phyloP scores from a whole-genome alignment of 2,329 filamentous ascomycete species.

The Orbilia javanica region DNA sequence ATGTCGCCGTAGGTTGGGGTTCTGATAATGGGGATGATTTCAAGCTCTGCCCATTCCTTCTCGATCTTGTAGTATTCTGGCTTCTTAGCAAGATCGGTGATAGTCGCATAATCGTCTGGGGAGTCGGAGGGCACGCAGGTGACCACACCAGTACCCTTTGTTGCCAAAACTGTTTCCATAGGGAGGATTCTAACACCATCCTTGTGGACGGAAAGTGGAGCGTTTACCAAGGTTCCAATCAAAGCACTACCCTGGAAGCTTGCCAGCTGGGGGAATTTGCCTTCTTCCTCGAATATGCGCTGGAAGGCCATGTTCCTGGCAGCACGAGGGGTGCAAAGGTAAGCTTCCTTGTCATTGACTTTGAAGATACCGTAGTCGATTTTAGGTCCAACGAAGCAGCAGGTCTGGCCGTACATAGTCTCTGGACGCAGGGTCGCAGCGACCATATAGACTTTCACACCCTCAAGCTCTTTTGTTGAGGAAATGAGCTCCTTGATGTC shows the following conservation, averaged over 20 bases:
- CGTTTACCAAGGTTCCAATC: slow-evolving; percentile 88
- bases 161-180: slow-evolving; percentile 92
- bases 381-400: slow-evolving; percentile 92
- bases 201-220: slow-evolving; percentile 86
- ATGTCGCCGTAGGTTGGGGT: slow-evolving; percentile 90
- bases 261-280: slow-evolving; percentile 78
- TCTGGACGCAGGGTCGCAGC: slow-evolving; percentile 93
- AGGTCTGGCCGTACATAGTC: slow-evolving; percentile 98
- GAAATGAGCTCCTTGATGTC: slow-evolving; percentile 78
- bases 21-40: slow-evolving; percentile 88
- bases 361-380: slow-evolving; percentile 92
- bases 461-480: slow-evolving; percentile 78
- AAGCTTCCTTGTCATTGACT: slow-evolving; percentile 81
- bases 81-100: slow-evolving; percentile 91
- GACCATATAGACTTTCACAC: slow-evolving; percentile 86
- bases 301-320: slow-evolving; percentile 98
- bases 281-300: slow-evolving; percentile 82
- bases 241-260: slow-evolving; percentile 82
- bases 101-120: slow-evolving; percentile 92
- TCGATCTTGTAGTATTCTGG: slow-evolving; percentile 95
- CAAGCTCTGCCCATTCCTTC: slow-evolving; percentile 94
- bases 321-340: slow-evolving; percentile 82
- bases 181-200: slow-evolving; percentile 88
- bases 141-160: slow-evolving; percentile 96
- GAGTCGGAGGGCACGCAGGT: slow-evolving; percentile 96